phyloP scores from a whole-genome alignment of 805 yeast genomes.

The Candida vartiovaarae region DNA sequence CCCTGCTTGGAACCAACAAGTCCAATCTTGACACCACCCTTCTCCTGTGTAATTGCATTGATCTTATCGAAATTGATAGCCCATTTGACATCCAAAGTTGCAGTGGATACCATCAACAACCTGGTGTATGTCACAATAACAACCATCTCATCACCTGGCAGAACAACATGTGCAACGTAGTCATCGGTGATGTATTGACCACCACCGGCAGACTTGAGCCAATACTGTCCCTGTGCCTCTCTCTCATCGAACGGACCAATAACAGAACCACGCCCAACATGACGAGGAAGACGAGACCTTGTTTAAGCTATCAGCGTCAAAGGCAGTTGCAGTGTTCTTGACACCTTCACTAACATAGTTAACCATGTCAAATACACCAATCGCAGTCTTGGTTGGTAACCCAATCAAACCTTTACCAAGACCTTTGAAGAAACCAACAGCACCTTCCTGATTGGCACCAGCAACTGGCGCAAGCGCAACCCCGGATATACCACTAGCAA shows the following conservation, averaged over 20 bases:
- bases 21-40: conserved; percentile 68
- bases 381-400: conserved; percentile 92
- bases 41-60: conserved; percentile 65
- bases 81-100: conserved; percentile 63
- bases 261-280: conserved; percentile 60
- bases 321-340: conserved; percentile 83
- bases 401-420: conserved; percentile 94
- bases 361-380: conserved; percentile 89
- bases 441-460: conserved; percentile 86
- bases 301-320: conserved; percentile 70
- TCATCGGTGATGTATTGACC: conserved; percentile 66
- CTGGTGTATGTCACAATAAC: conserved; percentile 68
- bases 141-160: conserved; percentile 74
- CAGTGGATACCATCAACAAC: conserved; percentile 61
- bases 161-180: conserved; percentile 78
- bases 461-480: conserved; percentile 85
- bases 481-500: conserved; percentile 85
- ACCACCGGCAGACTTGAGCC: conserved; percentile 81
- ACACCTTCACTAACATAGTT: conserved; percentile 92
- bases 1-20: conserved; percentile 48
- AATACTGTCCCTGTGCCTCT: conserved; percentile 90
- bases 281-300: conserved; percentile 81
- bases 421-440: conserved; percentile 89
- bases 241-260: conserved; percentile 70
- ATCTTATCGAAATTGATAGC: conserved; percentile 55